Percentiles rank a stretch among this genome's conserved stretches.
These are phyloP conservation scores for Amaranthus tricolor DNA, from an alignment of 179 eudicot genomes.

Conservation along the genomic window DNA sequence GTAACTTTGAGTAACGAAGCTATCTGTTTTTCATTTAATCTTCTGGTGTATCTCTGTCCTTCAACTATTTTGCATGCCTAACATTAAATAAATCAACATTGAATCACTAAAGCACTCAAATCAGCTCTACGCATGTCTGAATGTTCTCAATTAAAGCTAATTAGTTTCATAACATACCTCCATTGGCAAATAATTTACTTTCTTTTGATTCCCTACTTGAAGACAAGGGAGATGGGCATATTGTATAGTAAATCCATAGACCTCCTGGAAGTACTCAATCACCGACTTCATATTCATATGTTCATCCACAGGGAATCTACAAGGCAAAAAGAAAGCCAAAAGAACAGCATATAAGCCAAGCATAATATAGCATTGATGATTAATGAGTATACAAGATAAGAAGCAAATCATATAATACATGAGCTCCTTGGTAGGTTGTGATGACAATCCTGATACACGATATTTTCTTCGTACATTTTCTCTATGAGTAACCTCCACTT, in stretches of 20 bases:
- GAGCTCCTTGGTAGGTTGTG: slow-evolving; percentile 81
- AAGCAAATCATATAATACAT: slow-evolving; percentile 34
- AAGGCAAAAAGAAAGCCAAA: not conserved
- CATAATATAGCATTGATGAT: slow-evolving; percentile 5
- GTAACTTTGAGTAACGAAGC: slow-evolving; percentile 65
- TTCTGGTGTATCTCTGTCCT: slow-evolving; percentile 76
- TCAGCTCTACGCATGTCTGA: not conserved
- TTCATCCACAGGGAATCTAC: slow-evolving; percentile 81
- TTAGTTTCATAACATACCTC: slow-evolving; percentile 42
- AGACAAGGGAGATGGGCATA: slow-evolving; percentile 80
- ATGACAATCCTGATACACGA: slow-evolving; percentile 71
- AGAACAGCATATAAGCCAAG: slow-evolving; percentile 7
- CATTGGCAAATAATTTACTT: slow-evolving; percentile 87
- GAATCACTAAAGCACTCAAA: slow-evolving; percentile 1
- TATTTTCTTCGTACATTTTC: slow-evolving; percentile 73
- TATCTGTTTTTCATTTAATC: slow-evolving; percentile 82
- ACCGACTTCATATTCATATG: slow-evolving; percentile 85
- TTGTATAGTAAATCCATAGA: slow-evolving; percentile 74
- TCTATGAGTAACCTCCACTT: slow-evolving; percentile 86
- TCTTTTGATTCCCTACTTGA: slow-evolving; percentile 78
- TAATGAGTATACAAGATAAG: not conserved
- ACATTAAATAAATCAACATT: not conserved
- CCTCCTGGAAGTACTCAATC: slow-evolving; percentile 75
- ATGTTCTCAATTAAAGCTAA: not conserved
- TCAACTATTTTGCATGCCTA: slow-evolving; percentile 88